Evolutionary conservation across 2,329 filamentous ascomycete species (phyloP), one percentile per base, ranked within the genome.

Genomic region (Botrytis fabae): DNA sequence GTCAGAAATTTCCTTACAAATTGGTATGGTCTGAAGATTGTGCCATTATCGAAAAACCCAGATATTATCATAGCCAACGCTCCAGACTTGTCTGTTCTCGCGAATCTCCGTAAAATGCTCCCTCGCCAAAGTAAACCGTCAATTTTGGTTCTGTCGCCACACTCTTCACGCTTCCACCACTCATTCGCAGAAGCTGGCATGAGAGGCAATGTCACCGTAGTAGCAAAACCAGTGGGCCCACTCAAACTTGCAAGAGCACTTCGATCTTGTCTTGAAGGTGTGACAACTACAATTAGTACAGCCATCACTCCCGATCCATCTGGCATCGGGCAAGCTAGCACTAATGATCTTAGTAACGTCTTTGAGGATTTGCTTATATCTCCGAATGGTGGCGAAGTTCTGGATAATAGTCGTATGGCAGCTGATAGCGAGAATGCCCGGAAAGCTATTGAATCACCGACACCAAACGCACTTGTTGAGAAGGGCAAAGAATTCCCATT

Each of bases 331-430:
- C 64, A 62, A 54, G 38, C 69, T 6, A 72, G 76, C n/a, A 77
- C 73, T 38, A 76, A 62, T 54, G 78, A 79, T 66, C 68, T 81
- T 9, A 80, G 74, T 60, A 75, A 75, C 25, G 73, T 78, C 2
- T 80, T 80, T 60, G 78, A 80, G 66, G 78, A 79, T 40, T 73
- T 80, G 5, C 75, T 76, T 18, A 38, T 80, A 14, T 74, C 73
- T 28, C 75, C 77, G 7, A 72, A 74, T 48, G 76, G 76, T 16
- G 77, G 75, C 1, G 79, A 81, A 70, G 70, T 80, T 2, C 63
- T 80, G 5, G 80, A 80, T 54, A 80, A 80, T 38, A 77, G 75
- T n/a, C 77, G 79, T 12, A 80, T 80, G 78, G 77, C 79, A 22
- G 75, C 77, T 20, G 79, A 79, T 69, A 80, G 78, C 61, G 78